Conservation (phyloP, 257 asterid genomes). For the Striga asiatica region DNA sequence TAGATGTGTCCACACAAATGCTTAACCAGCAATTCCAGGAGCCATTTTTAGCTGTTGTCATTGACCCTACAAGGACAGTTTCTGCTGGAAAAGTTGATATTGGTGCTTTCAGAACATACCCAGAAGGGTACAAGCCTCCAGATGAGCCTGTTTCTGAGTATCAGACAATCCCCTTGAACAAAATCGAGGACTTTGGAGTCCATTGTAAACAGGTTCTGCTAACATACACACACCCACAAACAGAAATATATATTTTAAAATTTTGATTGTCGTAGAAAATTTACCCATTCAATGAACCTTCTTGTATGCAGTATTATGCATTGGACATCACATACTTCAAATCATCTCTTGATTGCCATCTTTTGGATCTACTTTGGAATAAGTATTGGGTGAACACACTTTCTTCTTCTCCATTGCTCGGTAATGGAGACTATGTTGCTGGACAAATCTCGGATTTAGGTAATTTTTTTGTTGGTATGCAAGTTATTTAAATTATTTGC, state of each 20-base stretch:
- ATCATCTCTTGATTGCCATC: slow-evolving; percentile 85
- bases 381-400: slow-evolving; percentile 99
- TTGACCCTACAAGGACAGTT: slow-evolving; percentile 95
- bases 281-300: slow-evolving; percentile 3
- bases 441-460: slow-evolving; percentile 97
- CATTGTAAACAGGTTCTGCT: slow-evolving; percentile 87
- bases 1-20: slow-evolving; percentile 94
- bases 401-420: slow-evolving; percentile 96
- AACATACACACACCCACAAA: no score
- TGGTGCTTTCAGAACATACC: slow-evolving; percentile 95
- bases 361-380: slow-evolving; percentile 91
- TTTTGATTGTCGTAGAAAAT: slow-evolving; percentile 6
- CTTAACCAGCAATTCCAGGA: slow-evolving; percentile 94
- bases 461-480: slow-evolving; percentile 20
- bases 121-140: slow-evolving; percentile 90
- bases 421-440: slow-evolving; percentile 95
- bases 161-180: slow-evolving; percentile 94
- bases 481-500: not conserved
- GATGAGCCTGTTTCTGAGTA: slow-evolving; percentile 95
- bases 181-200: slow-evolving; percentile 96
- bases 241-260: slow-evolving; percentile 4
- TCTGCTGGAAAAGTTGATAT: slow-evolving; percentile 98
- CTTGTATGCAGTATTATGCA: slow-evolving; percentile 64
- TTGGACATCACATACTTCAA: slow-evolving; percentile 94
- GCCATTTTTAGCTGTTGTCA: slow-evolving; percentile 96